Conservation (phyloP, 2,329 filamentous ascomycete genomes). For the Paraconiothyrium brasiliense region DNA sequence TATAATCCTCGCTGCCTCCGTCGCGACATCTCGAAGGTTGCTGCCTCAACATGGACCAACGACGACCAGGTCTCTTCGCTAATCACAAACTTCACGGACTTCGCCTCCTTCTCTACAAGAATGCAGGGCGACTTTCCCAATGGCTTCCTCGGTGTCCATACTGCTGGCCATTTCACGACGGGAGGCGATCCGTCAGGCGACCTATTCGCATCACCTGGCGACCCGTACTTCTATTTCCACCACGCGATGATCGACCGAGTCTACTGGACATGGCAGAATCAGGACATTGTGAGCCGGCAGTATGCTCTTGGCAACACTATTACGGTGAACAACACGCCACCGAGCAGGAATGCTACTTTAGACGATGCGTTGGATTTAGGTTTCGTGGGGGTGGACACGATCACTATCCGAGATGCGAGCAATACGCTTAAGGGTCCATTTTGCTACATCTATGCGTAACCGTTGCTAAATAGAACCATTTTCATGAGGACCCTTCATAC, state of each 20-base stretch:
- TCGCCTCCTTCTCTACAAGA: conserved; percentile 48
- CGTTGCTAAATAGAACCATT: no score
- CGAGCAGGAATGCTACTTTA: conserved; percentile 57
- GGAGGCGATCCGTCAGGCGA: conserved; percentile 59
- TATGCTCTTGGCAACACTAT: conserved; percentile 55
- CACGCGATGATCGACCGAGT: conserved; percentile 59
- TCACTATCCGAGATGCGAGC: conserved; percentile 51
- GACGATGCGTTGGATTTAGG: conserved; percentile 55
- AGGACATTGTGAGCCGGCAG: conserved; percentile 50
- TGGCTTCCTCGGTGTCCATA: conserved; percentile 55
- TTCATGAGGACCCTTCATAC: no score
- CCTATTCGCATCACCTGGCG: conserved; percentile 57
- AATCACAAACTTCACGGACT: conserved; percentile 33
- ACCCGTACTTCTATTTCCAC: conserved; percentile 60
- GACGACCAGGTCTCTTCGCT: conserved; percentile 36
- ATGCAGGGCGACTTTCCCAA: conserved; percentile 52
- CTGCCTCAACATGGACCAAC: conserved; percentile 31
- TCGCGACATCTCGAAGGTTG: conserved; percentile 46
- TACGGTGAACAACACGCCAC: conserved; percentile 56
- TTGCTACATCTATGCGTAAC: conserved; percentile 54
- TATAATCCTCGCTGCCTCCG: conserved; percentile 52
- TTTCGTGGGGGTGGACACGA: conserved; percentile 38
- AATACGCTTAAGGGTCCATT: conserved; percentile 55
- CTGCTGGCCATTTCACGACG: conserved; percentile 58
- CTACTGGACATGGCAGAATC: conserved; percentile 63